Base-by-base conservation (phyloP, 73 alveolate genomes). In the Tetrahymena thermophila region DNA sequence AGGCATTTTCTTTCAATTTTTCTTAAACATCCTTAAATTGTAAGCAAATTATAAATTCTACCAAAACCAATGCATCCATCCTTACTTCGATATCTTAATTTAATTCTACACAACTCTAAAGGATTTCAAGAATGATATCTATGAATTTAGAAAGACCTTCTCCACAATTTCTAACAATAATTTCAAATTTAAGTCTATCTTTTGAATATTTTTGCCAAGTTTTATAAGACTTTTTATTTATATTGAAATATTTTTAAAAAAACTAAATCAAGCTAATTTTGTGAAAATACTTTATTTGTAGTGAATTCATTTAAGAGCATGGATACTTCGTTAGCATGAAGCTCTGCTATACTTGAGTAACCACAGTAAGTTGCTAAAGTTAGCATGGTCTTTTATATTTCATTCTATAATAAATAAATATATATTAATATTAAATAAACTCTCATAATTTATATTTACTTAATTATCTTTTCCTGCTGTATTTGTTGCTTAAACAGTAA, bases 61-160 rank as follows among this genome's bases (percentile, higher is more conserved):
- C 96, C 55, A 97, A 84, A 35, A 97, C 94, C n/a, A 97, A 96
- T 95, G 97, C 97, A 96, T 97, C 99, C 97, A 97, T 96, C 84
- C 99, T 97, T 43, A 97, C 96, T 96, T 97, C 99, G 56, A 97
- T 97, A 85, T 97, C 99, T 94, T 97, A 97, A 95, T 97, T 98
- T 21, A 96, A 94, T 84, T 97, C 97, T 55, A 97, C 96, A 58
- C 98, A 97, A 94, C 97, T 97, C 85, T 97, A 96, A 94, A 97
- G 96, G 85, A 97, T 97, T 95, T 96, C 93, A 93, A 97, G 94
- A 23, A 97, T 97, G 93, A 96, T 97, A 93, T 97, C 94, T 97
- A 97, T 96, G 85, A 96, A 98, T 93, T 96, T 97, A 84, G 97
- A 97, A 94, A 97, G 94, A 19, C 98, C 97, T 34, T 97, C 96